Evolutionary conservation across 352 stramenopile genomes (phyloP).

Genomic region (Halophytophthora polymorphica): DNA sequence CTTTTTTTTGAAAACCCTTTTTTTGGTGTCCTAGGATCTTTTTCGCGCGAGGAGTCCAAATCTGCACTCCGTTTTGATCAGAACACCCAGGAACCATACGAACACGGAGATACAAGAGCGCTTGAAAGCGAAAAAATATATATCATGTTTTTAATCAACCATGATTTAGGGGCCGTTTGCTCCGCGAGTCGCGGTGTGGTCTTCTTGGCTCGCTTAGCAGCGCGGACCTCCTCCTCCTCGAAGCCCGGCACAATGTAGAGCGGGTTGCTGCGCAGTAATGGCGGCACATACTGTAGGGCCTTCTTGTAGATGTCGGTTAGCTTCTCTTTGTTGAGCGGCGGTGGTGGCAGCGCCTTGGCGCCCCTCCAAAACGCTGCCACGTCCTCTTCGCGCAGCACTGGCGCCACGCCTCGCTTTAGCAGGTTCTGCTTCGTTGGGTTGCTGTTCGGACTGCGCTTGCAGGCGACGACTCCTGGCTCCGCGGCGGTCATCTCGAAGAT

Average conservation of each 20-base stretch:
- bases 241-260: background rate
- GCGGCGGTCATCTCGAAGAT: background rate
- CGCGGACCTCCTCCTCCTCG: background rate
- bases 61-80: background rate
- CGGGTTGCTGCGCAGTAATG: background rate
- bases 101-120: background rate
- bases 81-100: background rate
- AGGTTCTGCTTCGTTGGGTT: background rate
- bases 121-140: background rate
- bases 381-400: background rate
- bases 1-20: background rate
- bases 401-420: background rate
- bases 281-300: background rate
- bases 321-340: background rate
- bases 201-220: background rate
- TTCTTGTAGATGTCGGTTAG: slow-evolving; percentile 1
- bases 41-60: background rate
- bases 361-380: background rate
- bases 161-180: background rate
- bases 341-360: background rate
- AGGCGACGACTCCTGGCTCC: background rate
- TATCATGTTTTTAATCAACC: background rate
- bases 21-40: background rate
- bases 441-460: background rate
- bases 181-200: background rate